Percentiles rank a stretch among this genome's conserved stretches.
Conservation (phyloP, 768 basidiomycete species). For the Lenzites betulinus region DNA sequence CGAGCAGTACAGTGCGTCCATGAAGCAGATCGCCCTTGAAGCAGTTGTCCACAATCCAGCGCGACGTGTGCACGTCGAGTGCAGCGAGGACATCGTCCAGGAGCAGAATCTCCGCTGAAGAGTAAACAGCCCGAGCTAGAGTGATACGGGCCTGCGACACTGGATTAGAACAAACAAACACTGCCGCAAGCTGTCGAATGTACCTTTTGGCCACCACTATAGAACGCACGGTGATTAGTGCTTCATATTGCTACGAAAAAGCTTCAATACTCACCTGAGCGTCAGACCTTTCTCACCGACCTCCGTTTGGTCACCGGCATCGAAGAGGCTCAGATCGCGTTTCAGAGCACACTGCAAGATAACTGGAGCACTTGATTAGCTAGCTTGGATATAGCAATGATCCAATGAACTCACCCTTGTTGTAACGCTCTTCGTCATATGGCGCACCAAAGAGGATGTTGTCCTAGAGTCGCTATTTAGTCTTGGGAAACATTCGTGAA, state of each 20-base stretch:
- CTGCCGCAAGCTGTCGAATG: too few species aligned
- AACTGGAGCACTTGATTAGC: slow-evolving; percentile 25
- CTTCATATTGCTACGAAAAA: neutral
- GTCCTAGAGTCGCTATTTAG: slow-evolving; percentile 31
- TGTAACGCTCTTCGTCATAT: slow-evolving; percentile 49
- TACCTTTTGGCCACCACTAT: slow-evolving; percentile 50
- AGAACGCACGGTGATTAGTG: neutral
- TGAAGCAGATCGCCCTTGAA: slow-evolving; percentile 47
- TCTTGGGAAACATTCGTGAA: neutral
- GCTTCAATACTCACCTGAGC: slow-evolving; percentile 23
- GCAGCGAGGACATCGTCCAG: slow-evolving; percentile 70
- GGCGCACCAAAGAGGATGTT: slow-evolving; percentile 54
- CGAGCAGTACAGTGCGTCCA: slow-evolving; percentile 51
- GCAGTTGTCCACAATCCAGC: slow-evolving; percentile 50
- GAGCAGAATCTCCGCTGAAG: slow-evolving; percentile 58
- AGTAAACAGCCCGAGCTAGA: slow-evolving; percentile 63
- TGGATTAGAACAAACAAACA: neutral
- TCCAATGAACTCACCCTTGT: slow-evolving; percentile 32
- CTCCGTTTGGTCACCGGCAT: slow-evolving; percentile 38
- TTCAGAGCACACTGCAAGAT: slow-evolving; percentile 39
- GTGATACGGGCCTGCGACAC: slow-evolving; percentile 46
- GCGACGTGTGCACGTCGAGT: slow-evolving; percentile 53
- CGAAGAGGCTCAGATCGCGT: slow-evolving; percentile 36
- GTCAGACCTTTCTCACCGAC: slow-evolving; percentile 49
- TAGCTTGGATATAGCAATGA: neutral